These are phyloP conservation scores for Botryotinia narcissicola DNA, from an alignment of 2,329 filamentous ascomycete species.

Conservation along the genomic window DNA sequence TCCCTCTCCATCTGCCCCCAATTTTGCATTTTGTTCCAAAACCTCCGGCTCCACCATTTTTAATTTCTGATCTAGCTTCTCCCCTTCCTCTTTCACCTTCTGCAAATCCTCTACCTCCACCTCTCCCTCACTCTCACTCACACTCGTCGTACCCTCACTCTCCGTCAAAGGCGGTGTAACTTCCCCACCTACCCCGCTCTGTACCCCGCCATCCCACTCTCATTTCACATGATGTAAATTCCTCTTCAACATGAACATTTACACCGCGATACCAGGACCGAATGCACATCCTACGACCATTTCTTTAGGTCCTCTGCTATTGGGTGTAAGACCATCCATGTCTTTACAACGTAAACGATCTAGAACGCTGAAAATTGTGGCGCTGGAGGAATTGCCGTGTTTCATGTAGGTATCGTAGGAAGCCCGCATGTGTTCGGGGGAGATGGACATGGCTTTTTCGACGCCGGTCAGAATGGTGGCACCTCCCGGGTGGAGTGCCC, in stretches of 20 bases:
- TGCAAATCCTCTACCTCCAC: slow-evolving; percentile 25
- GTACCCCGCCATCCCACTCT: slow-evolving; percentile 22
- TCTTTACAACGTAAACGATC: slow-evolving; percentile 58
- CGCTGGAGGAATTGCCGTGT: slow-evolving; percentile 67
- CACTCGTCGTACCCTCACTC: slow-evolving; percentile 34
- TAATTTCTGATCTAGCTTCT: slow-evolving; percentile 27
- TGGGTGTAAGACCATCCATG: slow-evolving; percentile 56
- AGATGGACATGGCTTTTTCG: slow-evolving; percentile 55
- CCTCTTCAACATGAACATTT: slow-evolving; percentile 63
- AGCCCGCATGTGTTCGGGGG: slow-evolving; percentile 64
- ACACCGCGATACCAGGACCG: slow-evolving; percentile 65
- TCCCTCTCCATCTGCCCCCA: neutral
- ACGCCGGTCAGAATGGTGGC: slow-evolving; percentile 64
- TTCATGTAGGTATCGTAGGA: slow-evolving; percentile 67
- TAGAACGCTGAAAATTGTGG: slow-evolving; percentile 67
- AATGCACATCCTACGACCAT: slow-evolving; percentile 67
- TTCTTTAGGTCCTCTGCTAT: slow-evolving; percentile 48
- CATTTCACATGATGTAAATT: slow-evolving; percentile 36
- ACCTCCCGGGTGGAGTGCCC: slow-evolving; percentile 71
- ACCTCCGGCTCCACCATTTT: slow-evolving; percentile 25
- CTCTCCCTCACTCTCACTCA: slow-evolving; percentile 28
- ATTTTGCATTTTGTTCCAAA: slow-evolving; percentile 24
- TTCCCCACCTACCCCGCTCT: slow-evolving; percentile 26
- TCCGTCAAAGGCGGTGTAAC: slow-evolving; percentile 38
- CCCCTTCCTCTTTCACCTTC: slow-evolving; percentile 26